Base-by-base conservation (phyloP, 139 green algal genomes). In the Axilococcus clingmanii region DNA sequence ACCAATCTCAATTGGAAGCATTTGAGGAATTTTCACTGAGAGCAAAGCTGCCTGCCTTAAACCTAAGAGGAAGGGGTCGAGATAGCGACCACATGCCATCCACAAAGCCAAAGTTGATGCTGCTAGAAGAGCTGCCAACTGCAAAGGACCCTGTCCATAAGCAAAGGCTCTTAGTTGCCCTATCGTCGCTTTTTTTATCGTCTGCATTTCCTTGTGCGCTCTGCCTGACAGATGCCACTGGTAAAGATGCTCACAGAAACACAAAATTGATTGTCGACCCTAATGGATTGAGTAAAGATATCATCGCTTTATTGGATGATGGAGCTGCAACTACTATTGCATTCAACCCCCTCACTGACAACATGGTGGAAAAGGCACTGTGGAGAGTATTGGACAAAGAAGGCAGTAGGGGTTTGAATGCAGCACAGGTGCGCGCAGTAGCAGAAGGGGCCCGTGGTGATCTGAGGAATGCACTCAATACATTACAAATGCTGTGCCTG, bases 61-160 rank as follows among this genome's bases (percentile, higher is more conserved):
- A 9, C 20, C 2, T 23, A 23, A 45, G 27, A 15, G 23, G 29
- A 12, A 30, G 47, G 33, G 40, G 55, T n/a, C 29, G 23, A 43
- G 37, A 50, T 17, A 63, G 34, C 29, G 29, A 24, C 40, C 46
- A 46, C 40, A 30, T 12, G n/a, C 12, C 33, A n/a, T 30, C 17
- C 30, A 47, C 55, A 42, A 57, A 43, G 11, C 57, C 33, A 7
- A 85, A 79, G 40, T 45, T 91, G 29, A 37, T 86, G 28, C 17
- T 91, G 2, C 42, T 91, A 1, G 82, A 89, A 25, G 82, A 91
- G 53, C 40, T 91, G 50, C 82, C 82, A 1, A 65, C 83, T 40
- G 62, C 57, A 3, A 24, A 52, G 6, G 72, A 76, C 14, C 4
- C 51, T 0, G 71, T 75, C 25, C 50, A 70, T 32, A 61, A 71